Conservation (phyloP, 192 early-diverging fungal species). For the Helicostylum pulchrum region DNA sequence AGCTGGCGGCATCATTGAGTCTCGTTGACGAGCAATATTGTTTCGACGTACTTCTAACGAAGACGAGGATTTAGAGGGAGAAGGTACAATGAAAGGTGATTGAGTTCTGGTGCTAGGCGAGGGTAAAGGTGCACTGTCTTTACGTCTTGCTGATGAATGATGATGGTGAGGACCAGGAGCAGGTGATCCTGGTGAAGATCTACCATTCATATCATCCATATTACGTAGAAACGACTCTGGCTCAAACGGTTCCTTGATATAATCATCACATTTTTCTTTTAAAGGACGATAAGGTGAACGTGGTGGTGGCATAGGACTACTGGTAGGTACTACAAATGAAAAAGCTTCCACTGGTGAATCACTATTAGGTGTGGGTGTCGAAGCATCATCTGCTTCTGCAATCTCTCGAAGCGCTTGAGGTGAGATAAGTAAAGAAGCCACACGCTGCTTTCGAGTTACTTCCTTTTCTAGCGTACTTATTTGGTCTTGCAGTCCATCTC, state of each 20-base stretch:
- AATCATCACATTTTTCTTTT: constrained; percentile 5
- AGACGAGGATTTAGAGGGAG: constrained; percentile 4
- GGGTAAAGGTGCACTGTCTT: neutral
- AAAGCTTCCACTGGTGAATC: constrained; percentile 2
- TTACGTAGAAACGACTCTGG: no score
- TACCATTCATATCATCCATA: neutral
- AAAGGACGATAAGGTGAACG: constrained; percentile 24
- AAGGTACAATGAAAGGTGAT: neutral
- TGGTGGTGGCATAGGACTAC: constrained; percentile 25
- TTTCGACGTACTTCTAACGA: neutral
- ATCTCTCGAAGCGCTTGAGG: constrained; percentile 17
- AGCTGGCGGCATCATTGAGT: constrained; percentile 17
- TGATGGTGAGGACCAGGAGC: neutral
- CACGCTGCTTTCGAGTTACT: constrained; percentile 4
- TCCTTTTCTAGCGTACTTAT: constrained; percentile 24
- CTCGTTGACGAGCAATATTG: constrained; percentile 1
- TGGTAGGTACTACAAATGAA: neutral
- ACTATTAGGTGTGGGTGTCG: neutral
- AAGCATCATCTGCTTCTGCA: constrained; percentile 12
- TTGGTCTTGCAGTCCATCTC: constrained; percentile 38
- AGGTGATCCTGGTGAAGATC: constrained; percentile 3
- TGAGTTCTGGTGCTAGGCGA: no score
- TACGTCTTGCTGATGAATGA: neutral
- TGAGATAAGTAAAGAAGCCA: constrained; percentile 13
- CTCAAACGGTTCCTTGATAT: neutral